These are phyloP conservation scores for Saturnispora saitoi DNA, from an alignment of 805 yeast species.

Conservation along the genomic window DNA sequence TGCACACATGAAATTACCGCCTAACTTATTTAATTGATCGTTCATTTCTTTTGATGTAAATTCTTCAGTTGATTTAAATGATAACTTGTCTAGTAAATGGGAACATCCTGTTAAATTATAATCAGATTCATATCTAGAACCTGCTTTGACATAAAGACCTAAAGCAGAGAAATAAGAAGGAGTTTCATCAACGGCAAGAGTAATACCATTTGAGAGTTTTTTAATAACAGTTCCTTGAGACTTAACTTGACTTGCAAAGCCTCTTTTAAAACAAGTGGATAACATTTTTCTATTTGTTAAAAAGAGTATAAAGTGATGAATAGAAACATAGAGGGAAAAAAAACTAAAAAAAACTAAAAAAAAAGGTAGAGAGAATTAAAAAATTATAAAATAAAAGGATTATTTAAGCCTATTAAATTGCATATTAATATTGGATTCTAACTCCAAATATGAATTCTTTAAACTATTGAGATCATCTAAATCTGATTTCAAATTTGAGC, in stretches of 20 bases:
- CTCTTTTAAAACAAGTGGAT: background rate
- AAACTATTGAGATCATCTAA: background rate
- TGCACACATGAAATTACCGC: conserved; percentile 92
- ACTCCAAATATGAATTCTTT: background rate
- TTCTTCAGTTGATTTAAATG: conserved; percentile 64
- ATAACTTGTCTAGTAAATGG: conserved; percentile 77
- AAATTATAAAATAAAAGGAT: too few relatives aligned
- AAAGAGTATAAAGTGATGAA: background rate
- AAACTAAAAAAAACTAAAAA: background rate
- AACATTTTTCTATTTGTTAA: background rate
- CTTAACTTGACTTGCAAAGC: background rate
- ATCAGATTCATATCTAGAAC: conserved; percentile 70
- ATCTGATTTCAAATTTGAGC: conserved; percentile 1
- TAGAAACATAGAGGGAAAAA: background rate
- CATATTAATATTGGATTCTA: background rate
- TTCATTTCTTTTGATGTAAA: conserved; percentile 61
- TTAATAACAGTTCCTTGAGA: conserved; percentile 18
- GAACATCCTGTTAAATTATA: conserved; percentile 58
- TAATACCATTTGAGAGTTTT: conserved; percentile 64
- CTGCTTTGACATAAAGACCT: conserved; percentile 85
- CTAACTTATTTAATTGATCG: conserved; percentile 65
- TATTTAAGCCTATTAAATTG: background rate
- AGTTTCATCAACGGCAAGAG: conserved; percentile 73
- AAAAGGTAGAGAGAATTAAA: background rate
- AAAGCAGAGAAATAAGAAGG: conserved; percentile 89